Conservation (phyloP, 768 basidiomycete genomes). For the Mycena latifolia region DNA sequence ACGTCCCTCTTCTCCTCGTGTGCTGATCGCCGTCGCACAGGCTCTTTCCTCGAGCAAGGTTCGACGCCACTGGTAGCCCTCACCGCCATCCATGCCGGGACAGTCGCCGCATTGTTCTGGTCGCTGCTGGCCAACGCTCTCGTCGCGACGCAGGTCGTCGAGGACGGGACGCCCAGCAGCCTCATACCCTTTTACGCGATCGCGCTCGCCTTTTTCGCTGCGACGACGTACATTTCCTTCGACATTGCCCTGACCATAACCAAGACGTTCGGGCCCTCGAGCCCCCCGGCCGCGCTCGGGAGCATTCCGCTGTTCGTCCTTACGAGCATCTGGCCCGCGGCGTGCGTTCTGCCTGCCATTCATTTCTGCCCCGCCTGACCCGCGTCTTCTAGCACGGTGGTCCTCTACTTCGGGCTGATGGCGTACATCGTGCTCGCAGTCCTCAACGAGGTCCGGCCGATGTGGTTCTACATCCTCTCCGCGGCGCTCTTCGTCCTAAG, state of each 20-base stretch:
- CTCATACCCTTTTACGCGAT: conserved; percentile 75
- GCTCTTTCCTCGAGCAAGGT: conserved; percentile 84
- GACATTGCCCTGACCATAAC: conserved; percentile 84
- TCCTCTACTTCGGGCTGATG: conserved; percentile 84
- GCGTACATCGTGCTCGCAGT: conserved; percentile 80
- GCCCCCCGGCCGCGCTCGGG: conserved; percentile 66
- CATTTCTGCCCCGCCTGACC: neutral
- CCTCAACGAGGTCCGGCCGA: conserved; percentile 84
- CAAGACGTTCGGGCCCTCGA: conserved; percentile 66
- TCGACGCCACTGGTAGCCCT: conserved; percentile 75
- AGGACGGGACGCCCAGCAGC: conserved; percentile 86
- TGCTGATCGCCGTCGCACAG: conserved; percentile 40
- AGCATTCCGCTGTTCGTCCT: conserved; percentile 87
- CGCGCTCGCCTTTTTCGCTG: conserved; percentile 69
- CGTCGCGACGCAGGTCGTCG: conserved; percentile 90
- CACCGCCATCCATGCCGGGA: conserved; percentile 83
- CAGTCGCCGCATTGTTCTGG: conserved; percentile 87
- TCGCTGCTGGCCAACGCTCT: conserved; percentile 79
- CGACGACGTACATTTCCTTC: conserved; percentile 86
- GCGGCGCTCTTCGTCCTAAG: conserved; percentile 83
- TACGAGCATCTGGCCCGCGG: conserved; percentile 83
- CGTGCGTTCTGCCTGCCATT: conserved; percentile 57
- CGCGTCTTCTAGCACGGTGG: conserved; percentile 61
- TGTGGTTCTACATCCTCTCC: conserved; percentile 82
- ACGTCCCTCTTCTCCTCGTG: conserved; percentile 1